Evolutionary conservation across 2,329 filamentous ascomycete species (phyloP).

Genomic region (Mycosphaerella sp.): DNA sequence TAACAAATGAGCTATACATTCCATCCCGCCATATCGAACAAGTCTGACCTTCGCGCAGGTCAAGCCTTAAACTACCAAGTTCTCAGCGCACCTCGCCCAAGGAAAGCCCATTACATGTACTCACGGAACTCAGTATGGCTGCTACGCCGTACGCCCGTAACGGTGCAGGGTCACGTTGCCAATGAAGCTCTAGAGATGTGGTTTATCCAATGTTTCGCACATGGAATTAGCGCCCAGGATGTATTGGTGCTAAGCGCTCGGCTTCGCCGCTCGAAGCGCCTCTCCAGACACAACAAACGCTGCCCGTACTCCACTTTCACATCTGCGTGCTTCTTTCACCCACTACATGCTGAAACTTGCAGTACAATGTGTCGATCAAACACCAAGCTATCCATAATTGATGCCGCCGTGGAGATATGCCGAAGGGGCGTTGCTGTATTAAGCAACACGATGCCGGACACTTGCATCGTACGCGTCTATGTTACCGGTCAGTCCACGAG

Average conservation of each 20-base stretch:
- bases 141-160: too few species aligned
- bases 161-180: too few species aligned
- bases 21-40: neutral
- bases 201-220: neutral
- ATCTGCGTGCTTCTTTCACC: slow-evolving; percentile 3
- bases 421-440: slow-evolving; percentile 6
- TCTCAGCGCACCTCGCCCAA: neutral
- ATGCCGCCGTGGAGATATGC: neutral
- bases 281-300: neutral
- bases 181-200: neutral
- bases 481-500: neutral
- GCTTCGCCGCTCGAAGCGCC: neutral
- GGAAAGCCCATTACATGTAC: too few species aligned
- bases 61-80: neutral
- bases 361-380: slow-evolving; percentile 2
- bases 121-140: too few species aligned
- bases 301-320: neutral
- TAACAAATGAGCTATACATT: slow-evolving; percentile 24
- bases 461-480: slow-evolving; percentile 3
- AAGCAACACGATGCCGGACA: slow-evolving; percentile 8
- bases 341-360: neutral
- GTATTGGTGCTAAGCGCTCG: slow-evolving; percentile 6
- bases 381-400: neutral
- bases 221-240: neutral
- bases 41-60: slow-evolving; percentile 9